A percentile compares a stretch with the other conserved stretches of the same genome.
Conservation (phyloP, 129 eudicot species). For the Chrysanthemum seticuspe region DNA sequence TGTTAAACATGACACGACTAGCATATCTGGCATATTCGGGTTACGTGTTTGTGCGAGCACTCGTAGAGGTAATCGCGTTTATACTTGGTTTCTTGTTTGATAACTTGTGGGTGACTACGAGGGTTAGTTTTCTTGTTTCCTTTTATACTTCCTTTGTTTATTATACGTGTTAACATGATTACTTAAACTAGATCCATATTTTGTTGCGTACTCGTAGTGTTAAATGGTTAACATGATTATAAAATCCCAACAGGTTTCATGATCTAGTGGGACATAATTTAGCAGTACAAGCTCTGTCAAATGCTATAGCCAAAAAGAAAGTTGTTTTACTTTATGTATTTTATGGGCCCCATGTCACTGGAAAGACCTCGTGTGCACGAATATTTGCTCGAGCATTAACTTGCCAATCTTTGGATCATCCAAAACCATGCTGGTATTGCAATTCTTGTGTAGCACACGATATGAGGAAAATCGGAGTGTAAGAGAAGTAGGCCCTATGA, state of each 20-base stretch:
- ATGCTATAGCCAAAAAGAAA: constrained; percentile 72
- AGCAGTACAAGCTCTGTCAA: constrained; percentile 83
- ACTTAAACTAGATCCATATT: too few relatives aligned
- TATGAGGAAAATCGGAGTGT: constrained; percentile 57
- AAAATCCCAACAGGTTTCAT: constrained; percentile 42
- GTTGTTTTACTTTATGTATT: constrained; percentile 79
- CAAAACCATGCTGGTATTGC: constrained; percentile 88
- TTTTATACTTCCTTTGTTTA: too few relatives aligned
- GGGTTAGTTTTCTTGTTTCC: too few relatives aligned
- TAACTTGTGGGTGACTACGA: too few relatives aligned
- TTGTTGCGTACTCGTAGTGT: too few relatives aligned
- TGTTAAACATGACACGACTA: too few relatives aligned
- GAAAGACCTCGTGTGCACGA: constrained; percentile 87
- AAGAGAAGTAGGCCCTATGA: constrained; percentile 76
- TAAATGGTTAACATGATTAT: too few relatives aligned
- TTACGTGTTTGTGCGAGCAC: too few relatives aligned
- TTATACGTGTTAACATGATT: too few relatives aligned
- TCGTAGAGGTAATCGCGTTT: too few relatives aligned
- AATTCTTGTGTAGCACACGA: constrained; percentile 75
- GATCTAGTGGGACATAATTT: constrained; percentile 91
- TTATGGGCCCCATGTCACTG: constrained; percentile 29
- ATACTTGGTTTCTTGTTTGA: too few relatives aligned
- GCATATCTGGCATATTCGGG: too few relatives aligned
- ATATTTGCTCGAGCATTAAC: constrained; percentile 88
- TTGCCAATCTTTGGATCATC: constrained; percentile 76